These are phyloP conservation scores for Coemansia sp. DNA, from an alignment of 192 early-diverging fungal species.

Conservation along the genomic window DNA sequence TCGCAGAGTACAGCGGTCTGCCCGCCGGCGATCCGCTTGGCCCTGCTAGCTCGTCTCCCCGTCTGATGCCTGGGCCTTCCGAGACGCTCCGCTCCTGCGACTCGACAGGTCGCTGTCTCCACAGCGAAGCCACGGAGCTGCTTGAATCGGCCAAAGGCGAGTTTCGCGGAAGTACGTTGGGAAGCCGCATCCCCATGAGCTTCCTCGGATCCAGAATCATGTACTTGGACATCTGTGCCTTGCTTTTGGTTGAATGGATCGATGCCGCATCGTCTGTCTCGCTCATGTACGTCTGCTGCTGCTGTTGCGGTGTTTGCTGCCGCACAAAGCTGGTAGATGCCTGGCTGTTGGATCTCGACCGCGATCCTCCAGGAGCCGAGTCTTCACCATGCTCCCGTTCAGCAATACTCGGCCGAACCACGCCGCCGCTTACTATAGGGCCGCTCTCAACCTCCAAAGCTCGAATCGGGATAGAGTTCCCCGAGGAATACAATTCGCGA, in stretches of 20 bases:
- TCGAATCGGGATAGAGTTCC: not conserved
- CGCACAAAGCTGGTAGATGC: not conserved
- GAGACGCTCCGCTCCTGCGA: not conserved
- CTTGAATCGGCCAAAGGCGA: not conserved
- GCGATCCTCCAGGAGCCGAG: not conserved
- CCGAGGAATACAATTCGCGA: not conserved
- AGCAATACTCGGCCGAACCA: not conserved
- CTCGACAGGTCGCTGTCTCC: not conserved
- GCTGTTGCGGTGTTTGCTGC: not conserved
- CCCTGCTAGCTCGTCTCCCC: not conserved
- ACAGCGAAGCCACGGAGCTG: not conserved
- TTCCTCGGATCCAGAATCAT: constrained; percentile 55
- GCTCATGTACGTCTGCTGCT: not conserved
- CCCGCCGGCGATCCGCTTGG: not conserved
- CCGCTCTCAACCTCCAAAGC: not conserved
- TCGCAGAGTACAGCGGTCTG: constrained; percentile 16
- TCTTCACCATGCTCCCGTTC: not conserved
- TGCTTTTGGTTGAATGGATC: constrained; percentile 18
- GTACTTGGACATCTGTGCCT: constrained; percentile 48
- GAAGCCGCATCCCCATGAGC: constrained; percentile 53
- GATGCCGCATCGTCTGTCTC: constrained; percentile 25
- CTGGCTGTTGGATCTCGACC: constrained; percentile 1
- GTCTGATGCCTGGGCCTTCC: not conserved
- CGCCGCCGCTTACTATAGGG: not conserved
- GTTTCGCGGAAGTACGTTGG: constrained; percentile 29